Percentiles rank a stretch among this genome's conserved stretches.
phyloP scores from a whole-genome alignment of 2,329 filamentous ascomycete genomes.

The Colletotrichum sp. region DNA sequence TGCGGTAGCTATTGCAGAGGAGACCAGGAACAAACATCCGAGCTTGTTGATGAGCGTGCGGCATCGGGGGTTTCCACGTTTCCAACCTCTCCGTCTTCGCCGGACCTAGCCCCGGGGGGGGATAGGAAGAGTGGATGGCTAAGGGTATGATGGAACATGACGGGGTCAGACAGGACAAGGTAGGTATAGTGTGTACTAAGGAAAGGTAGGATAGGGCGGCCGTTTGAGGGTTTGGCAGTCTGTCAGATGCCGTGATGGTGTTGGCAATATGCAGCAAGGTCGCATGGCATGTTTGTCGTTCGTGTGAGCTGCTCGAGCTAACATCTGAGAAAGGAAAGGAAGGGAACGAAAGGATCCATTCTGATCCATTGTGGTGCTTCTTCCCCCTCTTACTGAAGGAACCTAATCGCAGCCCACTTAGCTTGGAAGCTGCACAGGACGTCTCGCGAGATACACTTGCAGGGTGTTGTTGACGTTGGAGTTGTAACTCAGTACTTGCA shows the following conservation, averaged over 20 bases:
- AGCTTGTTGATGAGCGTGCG: neutral
- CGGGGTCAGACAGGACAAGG: neutral
- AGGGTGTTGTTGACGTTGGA: neutral
- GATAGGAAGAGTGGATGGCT: neutral
- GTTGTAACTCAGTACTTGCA: neutral
- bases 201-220: neutral
- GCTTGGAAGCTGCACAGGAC: neutral
- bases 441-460: neutral
- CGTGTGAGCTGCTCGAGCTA: neutral
- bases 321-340: neutral
- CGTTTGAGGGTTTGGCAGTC: neutral
- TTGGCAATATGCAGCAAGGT: neutral
- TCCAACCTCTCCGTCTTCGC: conserved; percentile 1
- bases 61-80: conserved; percentile 4
- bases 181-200: neutral
- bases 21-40: neutral
- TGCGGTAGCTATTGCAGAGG: neutral
- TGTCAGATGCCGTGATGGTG: neutral
- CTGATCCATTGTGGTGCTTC: neutral
- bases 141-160: neutral
- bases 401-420: neutral
- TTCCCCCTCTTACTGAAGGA: neutral
- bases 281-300: neutral
- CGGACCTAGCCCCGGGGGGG: neutral
- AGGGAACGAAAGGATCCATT: neutral